phyloP scores from a whole-genome alignment of 1,139 yeast species.

The Kodamaea suecica region DNA sequence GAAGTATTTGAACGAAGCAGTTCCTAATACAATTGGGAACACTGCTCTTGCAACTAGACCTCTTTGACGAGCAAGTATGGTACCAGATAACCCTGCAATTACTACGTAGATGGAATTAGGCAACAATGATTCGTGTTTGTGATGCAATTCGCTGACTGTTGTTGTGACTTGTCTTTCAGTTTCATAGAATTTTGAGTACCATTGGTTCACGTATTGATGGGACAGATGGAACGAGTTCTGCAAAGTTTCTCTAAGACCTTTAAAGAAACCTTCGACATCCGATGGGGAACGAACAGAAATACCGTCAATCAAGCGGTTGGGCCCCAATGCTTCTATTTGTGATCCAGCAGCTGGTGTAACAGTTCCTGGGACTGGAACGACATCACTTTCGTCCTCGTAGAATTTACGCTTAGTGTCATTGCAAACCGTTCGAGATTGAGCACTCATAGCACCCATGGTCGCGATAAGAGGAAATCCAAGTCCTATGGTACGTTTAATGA shows the following conservation, averaged over 20 bases:
- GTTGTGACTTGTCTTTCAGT: slow-evolving; percentile 66
- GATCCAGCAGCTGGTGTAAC: slow-evolving; percentile 50
- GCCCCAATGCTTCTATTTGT: slow-evolving; percentile 39
- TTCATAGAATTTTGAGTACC: slow-evolving; percentile 50
- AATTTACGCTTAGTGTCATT: slow-evolving; percentile 45
- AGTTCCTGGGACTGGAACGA: slow-evolving; percentile 54
- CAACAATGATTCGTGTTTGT: slow-evolving; percentile 66
- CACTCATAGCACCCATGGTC: slow-evolving; percentile 2
- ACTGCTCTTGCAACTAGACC: slow-evolving; percentile 54
- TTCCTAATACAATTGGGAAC: slow-evolving; percentile 66
- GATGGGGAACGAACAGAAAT: slow-evolving; percentile 54
- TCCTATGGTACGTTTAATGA: slow-evolving; percentile 12
- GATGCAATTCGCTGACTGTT: slow-evolving; percentile 68
- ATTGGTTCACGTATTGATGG: slow-evolving; percentile 26
- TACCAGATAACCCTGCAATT: slow-evolving; percentile 78
- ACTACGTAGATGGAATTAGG: slow-evolving; percentile 73
- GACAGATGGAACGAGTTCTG: slow-evolving; percentile 16
- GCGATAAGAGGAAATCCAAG: slow-evolving; percentile 11
- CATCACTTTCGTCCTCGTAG: slow-evolving; percentile 56
- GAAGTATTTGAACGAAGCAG: slow-evolving; percentile 67
- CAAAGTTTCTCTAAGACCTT: slow-evolving; percentile 40
- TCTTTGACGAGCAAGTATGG: slow-evolving; percentile 73
- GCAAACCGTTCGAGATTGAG: not conserved
- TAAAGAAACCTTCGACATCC: slow-evolving; percentile 48
- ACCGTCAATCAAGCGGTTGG: slow-evolving; percentile 52